These are phyloP conservation scores for Chenopodium album DNA, from an alignment of 148 eudicot species.

Conservation along the genomic window DNA sequence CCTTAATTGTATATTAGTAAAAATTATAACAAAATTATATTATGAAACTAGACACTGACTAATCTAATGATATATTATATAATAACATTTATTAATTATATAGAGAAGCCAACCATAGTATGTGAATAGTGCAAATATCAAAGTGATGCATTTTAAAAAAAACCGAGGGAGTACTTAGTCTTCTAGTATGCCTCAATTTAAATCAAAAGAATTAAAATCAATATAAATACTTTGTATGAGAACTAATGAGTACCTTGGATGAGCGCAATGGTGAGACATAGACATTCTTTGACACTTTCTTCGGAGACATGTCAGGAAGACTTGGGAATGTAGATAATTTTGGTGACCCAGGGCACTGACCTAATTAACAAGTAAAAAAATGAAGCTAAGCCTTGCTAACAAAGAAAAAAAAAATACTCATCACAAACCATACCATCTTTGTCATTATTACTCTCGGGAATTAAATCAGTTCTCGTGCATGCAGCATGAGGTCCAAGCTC, in stretches of 20 bases:
- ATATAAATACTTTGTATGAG: not conserved
- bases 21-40: too few species aligned
- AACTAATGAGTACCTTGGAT: constrained; percentile 66
- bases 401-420: not conserved
- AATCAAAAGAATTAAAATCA: not conserved
- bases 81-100: too few species aligned
- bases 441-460: constrained; percentile 44
- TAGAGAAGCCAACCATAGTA: too few species aligned
- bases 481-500: constrained; percentile 65
- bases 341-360: constrained; percentile 78
- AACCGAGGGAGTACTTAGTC: too few species aligned
- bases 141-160: too few species aligned
- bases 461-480: constrained; percentile 34
- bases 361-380: constrained; percentile 37
- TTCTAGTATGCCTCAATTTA: not conserved
- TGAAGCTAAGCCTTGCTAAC: not conserved
- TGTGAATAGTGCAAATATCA: too few species aligned
- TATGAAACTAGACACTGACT: too few species aligned
- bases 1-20: too few species aligned
- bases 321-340: constrained; percentile 76
- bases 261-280: constrained; percentile 94
- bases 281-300: constrained; percentile 88
- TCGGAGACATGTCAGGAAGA: constrained; percentile 98
- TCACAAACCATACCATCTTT: constrained; percentile 47
- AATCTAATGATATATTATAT: too few species aligned